Evolutionary conservation across 306 rosid species (phyloP), one percentile per base, ranked within the genome.

Genomic region (Lablab purpureus): DNA sequence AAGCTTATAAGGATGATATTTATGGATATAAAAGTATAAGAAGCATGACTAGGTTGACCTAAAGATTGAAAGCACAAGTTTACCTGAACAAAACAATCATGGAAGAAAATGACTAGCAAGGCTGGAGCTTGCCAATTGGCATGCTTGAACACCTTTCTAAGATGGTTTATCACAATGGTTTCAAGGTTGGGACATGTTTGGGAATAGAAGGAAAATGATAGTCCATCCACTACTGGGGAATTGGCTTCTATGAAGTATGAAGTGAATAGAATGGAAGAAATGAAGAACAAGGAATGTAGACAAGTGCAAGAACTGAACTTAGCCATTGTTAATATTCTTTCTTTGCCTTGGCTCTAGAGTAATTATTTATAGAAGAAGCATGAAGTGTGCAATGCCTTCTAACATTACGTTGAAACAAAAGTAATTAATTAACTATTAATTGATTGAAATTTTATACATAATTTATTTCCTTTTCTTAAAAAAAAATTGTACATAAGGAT

Each of bases 91-190:
- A 66, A 66, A 19, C 67, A 85, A 67, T 89, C 93, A 34, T 89
- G 93, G 75, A 89, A 89, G 69, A 87, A 90, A 30, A 89, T 83
- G 18, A 37, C 93, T 84, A 21, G 87, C 63, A 89, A 75, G 78
- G 91, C 91, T 6, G 93, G 86, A 10, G 93, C 90, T 80, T 87
- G 91, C 63, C 83, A 87, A 54, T 71, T 75, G 63, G 82, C 84
- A 0, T 82, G 3, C 6, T 80, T 55, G 81, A 89, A 84, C 34
- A 81, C 72, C 23, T 81, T 80, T 75, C 49, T 45, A 54, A 89
- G 89, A 49, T 89, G 86, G 10, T 62, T 79, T 55, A 83, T 77
- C 17, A 89, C 63, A 32, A 87, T 80, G 78, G 68, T 30, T 22
- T 87, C 88, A 27, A 83, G 81, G 6, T 71, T 7, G 21, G 93